Evolutionary conservation across 2,329 filamentous ascomycete genomes (phyloP), one percentile per base, ranked within the genome.

Genomic region (Xylaria digitata): DNA sequence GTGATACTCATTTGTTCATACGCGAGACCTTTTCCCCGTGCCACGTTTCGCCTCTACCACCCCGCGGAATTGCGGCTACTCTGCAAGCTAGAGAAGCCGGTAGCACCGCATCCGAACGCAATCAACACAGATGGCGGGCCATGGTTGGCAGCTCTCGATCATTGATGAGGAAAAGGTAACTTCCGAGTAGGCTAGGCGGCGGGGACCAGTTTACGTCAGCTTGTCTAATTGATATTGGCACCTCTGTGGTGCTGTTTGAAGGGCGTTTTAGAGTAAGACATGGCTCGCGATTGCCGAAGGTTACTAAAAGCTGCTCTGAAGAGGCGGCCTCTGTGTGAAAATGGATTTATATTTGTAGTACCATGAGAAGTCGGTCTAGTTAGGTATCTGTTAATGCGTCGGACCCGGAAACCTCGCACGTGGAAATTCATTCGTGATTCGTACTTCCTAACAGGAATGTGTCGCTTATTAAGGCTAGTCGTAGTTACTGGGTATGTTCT

Each of bases 231-330:
- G 34, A 43, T 26, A 17, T 43, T 26, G 8, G 23, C n/a, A 9
- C 21, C 30, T 42, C 6, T 15, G 30, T 64, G n/a, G n/a, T 21
- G 46, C 40, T n/a, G 61, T 53, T 50, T 37, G 26, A 42, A 49
- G n/a, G 23, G 13, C 21, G 65, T 64, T 53, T 56, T 63, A 42
- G 21, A 15, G n/a, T 43, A 34, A 68, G 66, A 68, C 66, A 68
- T 63, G 66, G 46, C 32, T 68, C 63, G 66, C 59, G 8, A 54
- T 50, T 42, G 26, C 66, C 59, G 66, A 63, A 2, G 11, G n/a
- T n/a, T 6, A 9, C 34, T 11, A 42, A 32, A 9, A 46, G 9
- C 8, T 6, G 45, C 15, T 21, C 46, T n/a, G 26, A 34, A 46
- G n/a, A 60, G 11, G 37, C 15, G 23, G 43, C 11, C 9, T 50